phyloP scores from a whole-genome alignment of 495 filamentous ascomycete species.

The Annulohypoxylon nitens region DNA sequence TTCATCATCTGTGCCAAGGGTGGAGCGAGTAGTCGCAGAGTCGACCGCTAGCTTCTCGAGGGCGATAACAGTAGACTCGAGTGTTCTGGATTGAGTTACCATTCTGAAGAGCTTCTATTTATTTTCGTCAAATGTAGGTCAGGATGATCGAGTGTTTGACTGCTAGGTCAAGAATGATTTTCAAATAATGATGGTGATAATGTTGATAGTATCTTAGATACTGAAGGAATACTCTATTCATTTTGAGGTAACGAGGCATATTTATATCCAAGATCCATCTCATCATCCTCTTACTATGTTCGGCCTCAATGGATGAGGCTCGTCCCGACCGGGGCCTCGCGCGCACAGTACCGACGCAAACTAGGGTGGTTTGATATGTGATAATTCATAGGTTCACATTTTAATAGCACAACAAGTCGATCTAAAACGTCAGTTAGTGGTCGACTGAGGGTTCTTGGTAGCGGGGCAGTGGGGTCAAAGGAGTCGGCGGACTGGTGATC shows the following conservation, averaged over 20 bases:
- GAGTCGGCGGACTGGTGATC: neutral
- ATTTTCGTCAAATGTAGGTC: neutral
- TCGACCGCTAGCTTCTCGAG: constrained; percentile 27
- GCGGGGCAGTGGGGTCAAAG: constrained; percentile 5
- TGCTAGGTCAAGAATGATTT: neutral
- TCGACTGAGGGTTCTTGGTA: neutral
- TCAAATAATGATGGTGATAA: neutral
- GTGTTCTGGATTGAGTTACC: neutral
- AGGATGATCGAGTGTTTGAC: neutral
- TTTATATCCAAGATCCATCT: neutral
- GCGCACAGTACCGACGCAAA: constrained; percentile 6
- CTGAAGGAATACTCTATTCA: neutral
- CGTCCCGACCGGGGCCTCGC: constrained; percentile 30
- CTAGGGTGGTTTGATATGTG: neutral
- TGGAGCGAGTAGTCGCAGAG: neutral
- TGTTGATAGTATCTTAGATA: neutral
- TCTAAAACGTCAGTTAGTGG: neutral
- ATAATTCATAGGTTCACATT: neutral
- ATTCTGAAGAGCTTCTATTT: constrained; percentile 1
- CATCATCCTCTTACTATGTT: neutral
- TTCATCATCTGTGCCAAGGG: constrained; percentile 14
- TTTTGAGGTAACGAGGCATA: neutral
- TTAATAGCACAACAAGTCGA: neutral
- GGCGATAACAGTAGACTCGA: constrained; percentile 15
- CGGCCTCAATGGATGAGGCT: constrained; percentile 5